These are phyloP conservation scores for Pyrenophora tritici-repentis DNA, from an alignment of 2,329 filamentous ascomycete species.

Conservation along the genomic window DNA sequence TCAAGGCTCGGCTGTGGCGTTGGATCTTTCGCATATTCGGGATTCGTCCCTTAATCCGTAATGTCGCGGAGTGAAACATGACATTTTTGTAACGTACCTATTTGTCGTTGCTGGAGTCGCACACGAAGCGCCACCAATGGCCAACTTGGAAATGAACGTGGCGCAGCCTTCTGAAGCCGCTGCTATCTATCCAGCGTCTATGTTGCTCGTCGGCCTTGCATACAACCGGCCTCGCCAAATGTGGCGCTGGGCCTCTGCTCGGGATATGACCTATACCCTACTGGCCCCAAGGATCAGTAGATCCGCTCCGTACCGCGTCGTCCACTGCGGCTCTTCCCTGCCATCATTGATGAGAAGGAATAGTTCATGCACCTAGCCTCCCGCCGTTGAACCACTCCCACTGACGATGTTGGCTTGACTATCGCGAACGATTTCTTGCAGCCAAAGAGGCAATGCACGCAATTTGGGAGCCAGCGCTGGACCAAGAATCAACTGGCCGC, in stretches of 20 bases:
- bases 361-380: constrained; percentile 12
- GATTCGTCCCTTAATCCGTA: not conserved
- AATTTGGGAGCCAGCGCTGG: constrained; percentile 29
- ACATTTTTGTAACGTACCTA: constrained; percentile 6
- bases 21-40: constrained; percentile 15
- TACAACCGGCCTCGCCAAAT: not conserved
- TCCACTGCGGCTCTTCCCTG: not conserved
- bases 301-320: constrained; percentile 1
- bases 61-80: constrained; percentile 2
- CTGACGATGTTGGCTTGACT: constrained; percentile 35
- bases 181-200: not conserved
- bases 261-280: constrained; percentile 3
- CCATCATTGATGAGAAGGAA: constrained; percentile 5
- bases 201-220: constrained; percentile 1
- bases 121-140: constrained; percentile 4
- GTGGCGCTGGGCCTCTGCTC: not conserved
- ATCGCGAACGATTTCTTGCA: constrained; percentile 43
- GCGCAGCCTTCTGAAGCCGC: constrained; percentile 1
- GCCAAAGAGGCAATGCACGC: constrained; percentile 40
- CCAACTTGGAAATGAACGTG: constrained; percentile 2
- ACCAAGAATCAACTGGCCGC: constrained; percentile 50
- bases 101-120: constrained; percentile 1
- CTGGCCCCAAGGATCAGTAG: constrained; percentile 8
- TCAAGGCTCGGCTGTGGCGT: constrained; percentile 11
- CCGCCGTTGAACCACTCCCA: constrained; percentile 33